These are phyloP conservation scores for Skeletonema menzelii DNA, from an alignment of 108 stramenopile species.

Conservation along the genomic window DNA sequence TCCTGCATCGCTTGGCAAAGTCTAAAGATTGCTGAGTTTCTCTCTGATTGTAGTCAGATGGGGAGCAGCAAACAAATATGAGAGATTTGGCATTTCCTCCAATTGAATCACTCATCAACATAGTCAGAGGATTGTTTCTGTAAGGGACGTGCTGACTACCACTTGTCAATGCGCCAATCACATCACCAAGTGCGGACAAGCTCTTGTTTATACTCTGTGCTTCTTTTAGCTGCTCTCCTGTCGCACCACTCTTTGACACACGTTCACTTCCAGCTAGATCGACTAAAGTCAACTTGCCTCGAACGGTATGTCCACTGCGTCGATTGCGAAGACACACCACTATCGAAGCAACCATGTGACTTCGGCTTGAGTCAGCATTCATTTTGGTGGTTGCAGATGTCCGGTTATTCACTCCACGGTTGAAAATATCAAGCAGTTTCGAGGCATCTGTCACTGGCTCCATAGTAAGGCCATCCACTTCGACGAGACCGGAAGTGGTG, in stretches of 20 bases:
- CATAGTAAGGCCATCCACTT: slow-evolving; percentile 52
- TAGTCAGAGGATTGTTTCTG: slow-evolving; percentile 76
- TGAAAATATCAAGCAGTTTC: slow-evolving; percentile 50
- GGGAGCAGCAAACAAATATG: slow-evolving; percentile 78
- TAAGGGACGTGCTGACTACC: slow-evolving; percentile 65
- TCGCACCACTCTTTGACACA: slow-evolving; percentile 64
- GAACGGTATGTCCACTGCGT: slow-evolving; percentile 35
- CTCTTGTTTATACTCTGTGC: slow-evolving; percentile 77
- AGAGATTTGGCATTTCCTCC: slow-evolving; percentile 78
- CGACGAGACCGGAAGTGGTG: slow-evolving; percentile 47
- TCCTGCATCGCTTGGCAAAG: slow-evolving; percentile 44
- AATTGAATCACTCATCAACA: slow-evolving; percentile 70
- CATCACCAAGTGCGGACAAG: slow-evolving; percentile 72
- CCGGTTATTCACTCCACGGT: slow-evolving; percentile 49
- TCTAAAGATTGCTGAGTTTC: slow-evolving; percentile 55
- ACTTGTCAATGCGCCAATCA: slow-evolving; percentile 65
- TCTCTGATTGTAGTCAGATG: slow-evolving; percentile 67
- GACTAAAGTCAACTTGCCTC: slow-evolving; percentile 76
- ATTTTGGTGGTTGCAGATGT: slow-evolving; percentile 65
- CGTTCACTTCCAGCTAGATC: slow-evolving; percentile 87
- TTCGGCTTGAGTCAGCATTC: slow-evolving; percentile 69
- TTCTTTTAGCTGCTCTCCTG: slow-evolving; percentile 62
- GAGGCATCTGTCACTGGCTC: slow-evolving; percentile 34
- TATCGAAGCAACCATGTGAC: slow-evolving; percentile 60
- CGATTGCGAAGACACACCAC: slow-evolving; percentile 42